phyloP scores from a whole-genome alignment of 352 stramenopile genomes.

The Phytophthora lateralis region DNA sequence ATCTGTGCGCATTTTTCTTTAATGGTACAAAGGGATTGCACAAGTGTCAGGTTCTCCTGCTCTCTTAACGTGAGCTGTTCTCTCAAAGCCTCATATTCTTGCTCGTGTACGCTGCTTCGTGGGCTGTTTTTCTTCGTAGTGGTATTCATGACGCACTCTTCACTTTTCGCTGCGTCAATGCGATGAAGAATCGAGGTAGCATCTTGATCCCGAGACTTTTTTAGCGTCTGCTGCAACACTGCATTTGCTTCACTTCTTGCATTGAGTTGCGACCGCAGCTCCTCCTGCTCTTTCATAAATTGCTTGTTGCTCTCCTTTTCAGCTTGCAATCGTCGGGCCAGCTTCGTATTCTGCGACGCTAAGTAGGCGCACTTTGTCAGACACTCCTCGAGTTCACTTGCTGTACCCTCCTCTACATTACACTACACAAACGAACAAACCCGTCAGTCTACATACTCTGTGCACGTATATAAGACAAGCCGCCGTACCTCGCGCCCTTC shows the following conservation, averaged over 20 bases:
- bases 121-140: neutral
- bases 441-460: neutral
- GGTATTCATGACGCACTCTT: neutral
- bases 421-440: neutral
- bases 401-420: conserved; percentile 1
- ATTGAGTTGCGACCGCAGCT: conserved; percentile 27
- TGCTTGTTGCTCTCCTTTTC: conserved; percentile 30
- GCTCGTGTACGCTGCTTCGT: neutral
- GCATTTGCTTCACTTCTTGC: conserved; percentile 27
- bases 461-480: neutral
- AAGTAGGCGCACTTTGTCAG: conserved; percentile 33
- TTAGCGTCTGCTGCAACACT: conserved; percentile 13
- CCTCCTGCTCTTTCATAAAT: conserved; percentile 26
- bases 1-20: conserved; percentile 41
- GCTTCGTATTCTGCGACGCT: conserved; percentile 36
- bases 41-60: conserved; percentile 48
- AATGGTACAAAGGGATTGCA: conserved; percentile 48
- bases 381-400: conserved; percentile 27
- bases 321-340: conserved; percentile 27
- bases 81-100: conserved; percentile 18
- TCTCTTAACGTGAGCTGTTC: conserved; percentile 40
- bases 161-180: neutral
- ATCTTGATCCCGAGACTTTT: conserved; percentile 16
- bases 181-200: neutral
- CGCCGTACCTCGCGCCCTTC: conserved; percentile 10